These are phyloP conservation scores for Skeletonema costatum DNA, from an alignment of 108 stramenopile species.

Conservation along the genomic window DNA sequence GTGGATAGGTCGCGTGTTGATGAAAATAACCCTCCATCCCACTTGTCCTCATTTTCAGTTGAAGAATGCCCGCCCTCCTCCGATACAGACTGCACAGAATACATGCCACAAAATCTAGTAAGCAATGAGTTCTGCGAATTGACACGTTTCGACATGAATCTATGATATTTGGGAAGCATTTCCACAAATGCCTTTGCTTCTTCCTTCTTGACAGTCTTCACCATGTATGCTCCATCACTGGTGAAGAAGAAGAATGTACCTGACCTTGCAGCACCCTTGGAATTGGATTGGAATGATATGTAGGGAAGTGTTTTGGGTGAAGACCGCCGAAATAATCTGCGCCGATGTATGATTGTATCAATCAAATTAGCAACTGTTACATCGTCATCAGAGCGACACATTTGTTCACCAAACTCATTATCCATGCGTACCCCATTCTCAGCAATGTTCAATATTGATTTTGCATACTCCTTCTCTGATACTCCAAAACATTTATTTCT, in stretches of 20 bases:
- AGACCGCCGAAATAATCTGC: neutral
- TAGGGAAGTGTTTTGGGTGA: slow-evolving; percentile 45
- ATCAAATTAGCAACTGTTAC: neutral
- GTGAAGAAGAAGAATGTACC: slow-evolving; percentile 87
- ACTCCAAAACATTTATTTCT: slow-evolving; percentile 70
- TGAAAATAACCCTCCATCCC: slow-evolving; percentile 54
- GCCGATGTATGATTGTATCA: neutral
- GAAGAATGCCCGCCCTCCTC: slow-evolving; percentile 41
- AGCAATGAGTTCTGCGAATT: slow-evolving; percentile 69
- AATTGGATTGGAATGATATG: slow-evolving; percentile 88
- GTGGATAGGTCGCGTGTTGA: slow-evolving; percentile 9
- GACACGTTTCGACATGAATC: slow-evolving; percentile 65
- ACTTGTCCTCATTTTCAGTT: slow-evolving; percentile 73
- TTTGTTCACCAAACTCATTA: neutral
- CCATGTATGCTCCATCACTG: slow-evolving; percentile 87
- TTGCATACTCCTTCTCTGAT: slow-evolving; percentile 51
- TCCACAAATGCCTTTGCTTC: slow-evolving; percentile 71
- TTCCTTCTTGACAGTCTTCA: slow-evolving; percentile 85
- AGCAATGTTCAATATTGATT: slow-evolving; percentile 52
- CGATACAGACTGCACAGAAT: slow-evolving; percentile 54
- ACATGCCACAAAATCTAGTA: slow-evolving; percentile 88
- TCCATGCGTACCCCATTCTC: neutral
- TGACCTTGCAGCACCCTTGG: slow-evolving; percentile 82
- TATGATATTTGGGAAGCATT: slow-evolving; percentile 79
- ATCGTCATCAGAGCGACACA: neutral